Evolutionary conservation across 2,329 filamentous ascomycete species (phyloP).

Genomic region (Diaporthe destruens): DNA sequence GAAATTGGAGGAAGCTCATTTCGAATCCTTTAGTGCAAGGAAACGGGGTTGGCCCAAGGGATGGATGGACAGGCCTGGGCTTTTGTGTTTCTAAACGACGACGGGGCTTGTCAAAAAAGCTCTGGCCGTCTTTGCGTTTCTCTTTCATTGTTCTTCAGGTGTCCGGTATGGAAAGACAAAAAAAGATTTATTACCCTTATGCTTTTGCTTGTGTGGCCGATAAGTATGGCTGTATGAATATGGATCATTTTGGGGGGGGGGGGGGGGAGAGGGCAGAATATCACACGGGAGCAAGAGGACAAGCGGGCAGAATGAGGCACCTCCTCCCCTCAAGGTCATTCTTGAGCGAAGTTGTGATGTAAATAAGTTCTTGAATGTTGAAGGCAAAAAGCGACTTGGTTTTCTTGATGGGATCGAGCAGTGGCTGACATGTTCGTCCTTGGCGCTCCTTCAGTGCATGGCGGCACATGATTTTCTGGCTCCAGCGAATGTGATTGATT

Average conservation of each 20-base stretch:
- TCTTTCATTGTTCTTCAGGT: constrained; percentile 30
- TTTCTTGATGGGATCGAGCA: constrained; percentile 5
- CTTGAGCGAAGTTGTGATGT: constrained; percentile 4
- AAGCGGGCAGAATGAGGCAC: background rate
- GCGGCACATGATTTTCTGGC: background rate
- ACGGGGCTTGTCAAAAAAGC: constrained; percentile 27
- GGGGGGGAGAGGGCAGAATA: background rate
- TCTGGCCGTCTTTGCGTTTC: background rate
- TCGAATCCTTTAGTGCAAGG: constrained; percentile 15
- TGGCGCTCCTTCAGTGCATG: background rate
- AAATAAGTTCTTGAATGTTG: constrained; percentile 14
- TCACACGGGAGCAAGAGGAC: constrained; percentile 3
- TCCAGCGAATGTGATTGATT: too few species aligned
- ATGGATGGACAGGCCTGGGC: background rate
- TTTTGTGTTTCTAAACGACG: constrained; percentile 2
- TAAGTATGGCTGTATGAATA: constrained; percentile 32
- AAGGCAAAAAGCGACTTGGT: constrained; percentile 15
- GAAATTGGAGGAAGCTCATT: background rate
- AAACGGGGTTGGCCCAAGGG: background rate
- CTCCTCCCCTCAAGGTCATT: background rate
- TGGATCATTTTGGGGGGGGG: too few species aligned
- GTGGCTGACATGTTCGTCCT: background rate
- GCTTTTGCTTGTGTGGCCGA: constrained; percentile 29
- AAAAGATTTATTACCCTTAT: constrained; percentile 32
- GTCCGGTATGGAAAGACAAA: constrained; percentile 41